A percentile compares a stretch with the other conserved stretches of the same genome.
These are phyloP conservation scores for Corinectria fuckeliana DNA, from an alignment of 2,329 filamentous ascomycete species.

Conservation along the genomic window DNA sequence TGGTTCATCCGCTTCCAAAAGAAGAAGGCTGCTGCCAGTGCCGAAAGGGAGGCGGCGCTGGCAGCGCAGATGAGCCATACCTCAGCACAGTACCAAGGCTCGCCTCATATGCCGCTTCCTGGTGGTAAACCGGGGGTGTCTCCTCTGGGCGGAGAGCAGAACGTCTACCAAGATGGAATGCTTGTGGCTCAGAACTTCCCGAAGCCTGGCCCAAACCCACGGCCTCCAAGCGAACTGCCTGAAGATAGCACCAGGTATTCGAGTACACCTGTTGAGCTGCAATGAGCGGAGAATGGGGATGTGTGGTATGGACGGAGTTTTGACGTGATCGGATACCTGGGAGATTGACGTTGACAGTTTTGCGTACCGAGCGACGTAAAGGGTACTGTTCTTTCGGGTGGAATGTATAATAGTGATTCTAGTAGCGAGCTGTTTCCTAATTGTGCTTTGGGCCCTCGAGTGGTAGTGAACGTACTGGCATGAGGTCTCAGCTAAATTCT, in stretches of 20 bases:
- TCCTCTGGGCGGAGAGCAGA: background rate
- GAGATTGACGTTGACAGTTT: background rate
- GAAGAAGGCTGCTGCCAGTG: conserved; percentile 1
- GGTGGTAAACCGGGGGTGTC: background rate
- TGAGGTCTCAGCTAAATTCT: background rate
- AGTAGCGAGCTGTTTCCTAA: background rate
- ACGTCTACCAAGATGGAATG: background rate
- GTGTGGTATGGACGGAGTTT: background rate
- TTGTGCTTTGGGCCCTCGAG: background rate
- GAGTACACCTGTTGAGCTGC: background rate
- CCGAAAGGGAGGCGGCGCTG: background rate
- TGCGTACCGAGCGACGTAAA: background rate
- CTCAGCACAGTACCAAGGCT: background rate
- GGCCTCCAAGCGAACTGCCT: background rate
- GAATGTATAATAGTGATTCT: background rate
- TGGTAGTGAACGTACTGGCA: background rate
- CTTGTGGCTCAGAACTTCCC: background rate
- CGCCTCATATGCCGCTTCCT: background rate
- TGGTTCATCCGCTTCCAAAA: conserved; percentile 13
- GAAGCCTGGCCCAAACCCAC: background rate
- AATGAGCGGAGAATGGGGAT: background rate
- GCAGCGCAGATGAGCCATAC: background rate
- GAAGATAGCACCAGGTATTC: background rate
- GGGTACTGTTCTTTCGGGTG: background rate
- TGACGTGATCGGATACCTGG: background rate